Percentiles rank a stretch among this genome's conserved stretches.
phyloP scores from a whole-genome alignment of 768 basidiomycete genomes.

The Candolleomyces eurysporus region DNA sequence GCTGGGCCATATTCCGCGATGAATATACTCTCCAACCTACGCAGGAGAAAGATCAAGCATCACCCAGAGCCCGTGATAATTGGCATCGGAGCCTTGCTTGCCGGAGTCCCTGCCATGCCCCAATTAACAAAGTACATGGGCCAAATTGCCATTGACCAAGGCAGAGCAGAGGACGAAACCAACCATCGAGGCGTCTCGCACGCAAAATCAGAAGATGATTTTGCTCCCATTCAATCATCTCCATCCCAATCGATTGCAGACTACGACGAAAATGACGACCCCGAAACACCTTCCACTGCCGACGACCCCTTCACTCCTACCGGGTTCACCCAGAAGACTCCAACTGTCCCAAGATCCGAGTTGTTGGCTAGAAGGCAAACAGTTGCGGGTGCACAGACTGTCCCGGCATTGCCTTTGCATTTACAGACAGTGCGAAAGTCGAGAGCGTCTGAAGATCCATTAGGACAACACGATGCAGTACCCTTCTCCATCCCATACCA shows the following conservation, averaged over 20 bases:
- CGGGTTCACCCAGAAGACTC: slow-evolving; percentile 7
- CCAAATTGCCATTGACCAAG: slow-evolving; percentile 86
- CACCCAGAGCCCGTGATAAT: slow-evolving; percentile 74
- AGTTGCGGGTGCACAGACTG: slow-evolving; percentile 68
- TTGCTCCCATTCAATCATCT: slow-evolving; percentile 18
- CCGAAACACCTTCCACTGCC: slow-evolving; percentile 31
- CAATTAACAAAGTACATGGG: slow-evolving; percentile 71
- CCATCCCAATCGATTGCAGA: slow-evolving; percentile 14
- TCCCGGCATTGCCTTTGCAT: slow-evolving; percentile 68
- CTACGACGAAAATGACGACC: slow-evolving; percentile 44
- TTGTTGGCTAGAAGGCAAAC: slow-evolving; percentile 42
- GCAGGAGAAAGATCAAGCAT: slow-evolving; percentile 67
- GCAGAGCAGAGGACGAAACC: slow-evolving; percentile 66
- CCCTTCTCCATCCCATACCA: slow-evolving; percentile 50
- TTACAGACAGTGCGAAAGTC: slow-evolving; percentile 51
- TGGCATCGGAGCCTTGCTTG: slow-evolving; percentile 80
- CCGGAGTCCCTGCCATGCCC: slow-evolving; percentile 77
- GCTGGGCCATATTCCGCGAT: slow-evolving; percentile 67
- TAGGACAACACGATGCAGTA: slow-evolving; percentile 63
- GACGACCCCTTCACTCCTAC: slow-evolving; percentile 25
- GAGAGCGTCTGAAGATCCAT: slow-evolving; percentile 67
- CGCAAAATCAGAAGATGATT: slow-evolving; percentile 44
- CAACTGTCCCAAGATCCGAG: slow-evolving; percentile 14
- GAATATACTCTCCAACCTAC: slow-evolving; percentile 45
- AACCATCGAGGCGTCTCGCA: slow-evolving; percentile 49